Evolutionary conservation across 2,329 filamentous ascomycete genomes (phyloP).

Genomic region (Sporothrix sp.): DNA sequence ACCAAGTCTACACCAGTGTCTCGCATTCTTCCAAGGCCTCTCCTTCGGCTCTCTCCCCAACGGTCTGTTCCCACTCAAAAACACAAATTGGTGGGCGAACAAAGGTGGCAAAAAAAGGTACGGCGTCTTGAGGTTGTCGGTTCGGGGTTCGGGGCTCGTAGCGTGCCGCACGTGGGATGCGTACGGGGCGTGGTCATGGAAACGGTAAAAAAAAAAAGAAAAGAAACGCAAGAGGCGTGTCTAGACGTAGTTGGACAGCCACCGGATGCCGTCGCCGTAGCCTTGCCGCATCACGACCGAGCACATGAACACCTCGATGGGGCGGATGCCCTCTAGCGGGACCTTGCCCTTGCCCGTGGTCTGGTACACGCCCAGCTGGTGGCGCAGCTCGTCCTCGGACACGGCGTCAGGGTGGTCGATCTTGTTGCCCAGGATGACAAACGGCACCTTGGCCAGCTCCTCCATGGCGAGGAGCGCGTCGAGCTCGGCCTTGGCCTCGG

Average conservation of each 20-base stretch:
- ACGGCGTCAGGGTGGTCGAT: constrained; percentile 96
- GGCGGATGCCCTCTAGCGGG: constrained; percentile 75
- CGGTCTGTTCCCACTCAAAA: too few species aligned
- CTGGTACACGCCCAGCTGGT: constrained; percentile 88
- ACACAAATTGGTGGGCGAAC: background rate
- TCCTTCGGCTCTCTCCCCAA: background rate
- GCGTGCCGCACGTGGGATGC: background rate
- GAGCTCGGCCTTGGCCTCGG: constrained; percentile 92
- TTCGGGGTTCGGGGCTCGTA: background rate
- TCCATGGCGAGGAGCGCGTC: constrained; percentile 95
- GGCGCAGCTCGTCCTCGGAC: constrained; percentile 88
- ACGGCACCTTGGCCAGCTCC: constrained; percentile 89
- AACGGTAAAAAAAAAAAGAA: background rate
- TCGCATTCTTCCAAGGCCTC: too few species aligned
- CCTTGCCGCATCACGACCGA: constrained; percentile 97
- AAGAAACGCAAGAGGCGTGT: background rate
- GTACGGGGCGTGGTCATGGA: background rate
- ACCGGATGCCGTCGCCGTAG: constrained; percentile 84
- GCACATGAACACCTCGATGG: constrained; percentile 98
- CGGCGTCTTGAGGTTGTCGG: too few species aligned
- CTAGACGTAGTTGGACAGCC: constrained; percentile 88
- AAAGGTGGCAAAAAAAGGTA: background rate
- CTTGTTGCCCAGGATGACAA: constrained; percentile 96
- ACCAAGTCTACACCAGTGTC: too few species aligned
- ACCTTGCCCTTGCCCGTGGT: constrained; percentile 95